These are phyloP conservation scores for Cladosporium sp. DNA, from an alignment of 2,329 filamentous ascomycete genomes.

Conservation along the genomic window DNA sequence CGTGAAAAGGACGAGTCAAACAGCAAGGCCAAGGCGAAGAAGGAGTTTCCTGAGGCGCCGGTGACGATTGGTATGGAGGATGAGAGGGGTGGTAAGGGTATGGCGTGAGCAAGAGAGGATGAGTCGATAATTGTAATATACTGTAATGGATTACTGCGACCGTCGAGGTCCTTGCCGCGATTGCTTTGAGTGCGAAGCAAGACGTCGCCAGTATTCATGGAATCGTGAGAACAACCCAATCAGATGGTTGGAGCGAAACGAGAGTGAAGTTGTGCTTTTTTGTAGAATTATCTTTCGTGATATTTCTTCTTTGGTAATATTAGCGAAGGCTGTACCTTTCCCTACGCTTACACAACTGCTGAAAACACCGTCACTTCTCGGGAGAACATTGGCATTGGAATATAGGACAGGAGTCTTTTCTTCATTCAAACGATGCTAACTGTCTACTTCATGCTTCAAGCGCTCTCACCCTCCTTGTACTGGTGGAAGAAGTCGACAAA, in stretches of 20 bases:
- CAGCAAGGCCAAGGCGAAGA: slow-evolving; percentile 44
- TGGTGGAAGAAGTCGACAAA: slow-evolving; percentile 24
- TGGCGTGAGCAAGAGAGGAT: slow-evolving; percentile 21
- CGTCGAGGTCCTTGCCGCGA: neutral
- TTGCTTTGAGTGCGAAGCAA: neutral
- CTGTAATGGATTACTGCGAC: neutral
- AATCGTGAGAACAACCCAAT: too few relatives aligned
- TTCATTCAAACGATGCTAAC: too few relatives aligned
- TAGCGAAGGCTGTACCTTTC: too few relatives aligned
- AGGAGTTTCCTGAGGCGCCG: slow-evolving; percentile 50
- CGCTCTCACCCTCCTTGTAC: slow-evolving; percentile 1
- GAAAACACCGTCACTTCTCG: too few relatives aligned
- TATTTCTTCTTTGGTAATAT: too few relatives aligned
- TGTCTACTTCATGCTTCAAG: neutral
- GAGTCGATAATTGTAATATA: neutral
- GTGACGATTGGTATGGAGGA: slow-evolving; percentile 52
- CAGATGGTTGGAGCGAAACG: too few relatives aligned
- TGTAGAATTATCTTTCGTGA: too few relatives aligned
- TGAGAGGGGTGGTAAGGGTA: slow-evolving; percentile 49
- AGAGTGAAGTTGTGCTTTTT: too few relatives aligned
- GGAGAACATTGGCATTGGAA: too few relatives aligned
- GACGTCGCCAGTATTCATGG: too few relatives aligned
- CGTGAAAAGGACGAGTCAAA: slow-evolving; percentile 40
- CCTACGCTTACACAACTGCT: too few relatives aligned
- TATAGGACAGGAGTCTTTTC: too few relatives aligned